phyloP scores from a whole-genome alignment of 768 basidiomycete species.

The Gloeostereum incarnatum region DNA sequence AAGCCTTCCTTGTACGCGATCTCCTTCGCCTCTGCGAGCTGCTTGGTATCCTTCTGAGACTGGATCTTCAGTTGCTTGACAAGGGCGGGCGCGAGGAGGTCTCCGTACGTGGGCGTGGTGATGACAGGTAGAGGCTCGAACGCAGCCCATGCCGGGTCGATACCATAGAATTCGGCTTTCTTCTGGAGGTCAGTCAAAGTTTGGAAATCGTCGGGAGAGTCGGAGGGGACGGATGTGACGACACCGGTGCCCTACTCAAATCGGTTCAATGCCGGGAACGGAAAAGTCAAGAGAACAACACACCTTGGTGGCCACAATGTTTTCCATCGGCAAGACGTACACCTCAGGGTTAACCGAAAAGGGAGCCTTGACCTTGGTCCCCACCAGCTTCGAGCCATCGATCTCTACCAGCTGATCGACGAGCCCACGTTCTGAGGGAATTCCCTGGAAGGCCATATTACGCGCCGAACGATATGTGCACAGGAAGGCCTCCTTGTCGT shows the following conservation, averaged over 20 bases:
- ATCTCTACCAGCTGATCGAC: constrained; percentile 69
- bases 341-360: constrained; percentile 77
- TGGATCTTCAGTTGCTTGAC: constrained; percentile 89
- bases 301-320: constrained; percentile 89
- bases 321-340: constrained; percentile 98
- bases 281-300: constrained; percentile 5
- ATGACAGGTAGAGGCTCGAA: constrained; percentile 85
- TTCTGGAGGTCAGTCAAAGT: constrained; percentile 88
- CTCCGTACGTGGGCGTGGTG: constrained; percentile 85
- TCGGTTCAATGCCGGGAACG: background rate
- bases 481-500: constrained; percentile 81
- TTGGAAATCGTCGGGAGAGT: constrained; percentile 94
- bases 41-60: constrained; percentile 89
- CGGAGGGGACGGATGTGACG: constrained; percentile 96
- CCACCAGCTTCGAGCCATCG: constrained; percentile 71
- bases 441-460: constrained; percentile 97
- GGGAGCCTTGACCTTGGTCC: constrained; percentile 86
- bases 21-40: constrained; percentile 94
- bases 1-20: constrained; percentile 98
- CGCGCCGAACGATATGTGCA: constrained; percentile 85
- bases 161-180: constrained; percentile 94
- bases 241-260: constrained; percentile 80
- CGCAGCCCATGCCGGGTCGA: constrained; percentile 80
- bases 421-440: constrained; percentile 62
- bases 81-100: constrained; percentile 77